phyloP scores from a whole-genome alignment of 139 green algal species.

The Closterium sp. region DNA sequence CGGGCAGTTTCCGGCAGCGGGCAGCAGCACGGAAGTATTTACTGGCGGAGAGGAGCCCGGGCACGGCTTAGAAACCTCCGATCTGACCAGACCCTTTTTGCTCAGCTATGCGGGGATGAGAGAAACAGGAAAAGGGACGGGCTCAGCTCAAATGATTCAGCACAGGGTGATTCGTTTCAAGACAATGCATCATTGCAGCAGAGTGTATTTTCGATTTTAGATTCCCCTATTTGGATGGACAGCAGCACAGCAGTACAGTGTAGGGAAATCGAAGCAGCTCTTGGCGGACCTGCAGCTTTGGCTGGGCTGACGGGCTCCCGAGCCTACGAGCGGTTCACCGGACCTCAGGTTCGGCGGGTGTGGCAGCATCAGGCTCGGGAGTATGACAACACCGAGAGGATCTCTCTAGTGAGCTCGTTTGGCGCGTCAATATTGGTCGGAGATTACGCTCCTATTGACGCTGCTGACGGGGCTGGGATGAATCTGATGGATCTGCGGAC shows the following conservation, averaged over 20 bases:
- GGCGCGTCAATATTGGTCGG: conserved; percentile 35
- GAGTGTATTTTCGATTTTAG: not conserved
- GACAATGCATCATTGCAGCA: not conserved
- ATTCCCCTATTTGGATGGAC: conserved; percentile 54
- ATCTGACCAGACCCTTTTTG: not conserved
- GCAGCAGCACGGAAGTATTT: conserved; percentile 51
- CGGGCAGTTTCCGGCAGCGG: conserved; percentile 44
- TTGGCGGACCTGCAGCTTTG: conserved; percentile 31
- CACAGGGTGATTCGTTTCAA: not conserved
- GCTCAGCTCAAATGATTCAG: not conserved
- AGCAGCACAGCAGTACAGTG: conserved; percentile 46
- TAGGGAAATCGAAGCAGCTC: conserved; percentile 19
- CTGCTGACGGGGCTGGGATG: conserved; percentile 47
- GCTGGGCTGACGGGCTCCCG: conserved; percentile 40
- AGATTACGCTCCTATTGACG: conserved; percentile 48
- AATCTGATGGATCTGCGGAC: conserved; percentile 46
- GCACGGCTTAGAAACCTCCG: not conserved
- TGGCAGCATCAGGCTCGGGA: conserved; percentile 21
- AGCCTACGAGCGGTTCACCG: conserved; percentile 48
- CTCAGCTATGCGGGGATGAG: not conserved
- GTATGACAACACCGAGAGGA: conserved; percentile 27
- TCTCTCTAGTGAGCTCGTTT: conserved; percentile 48
- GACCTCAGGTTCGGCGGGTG: conserved; percentile 45
- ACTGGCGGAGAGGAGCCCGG: conserved; percentile 39
- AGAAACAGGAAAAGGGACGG: not conserved